A percentile compares a stretch with the other conserved stretches of the same genome.
These are phyloP conservation scores for Coemansia sp. DNA, from an alignment of 192 early-diverging fungal genomes.

Conservation along the genomic window DNA sequence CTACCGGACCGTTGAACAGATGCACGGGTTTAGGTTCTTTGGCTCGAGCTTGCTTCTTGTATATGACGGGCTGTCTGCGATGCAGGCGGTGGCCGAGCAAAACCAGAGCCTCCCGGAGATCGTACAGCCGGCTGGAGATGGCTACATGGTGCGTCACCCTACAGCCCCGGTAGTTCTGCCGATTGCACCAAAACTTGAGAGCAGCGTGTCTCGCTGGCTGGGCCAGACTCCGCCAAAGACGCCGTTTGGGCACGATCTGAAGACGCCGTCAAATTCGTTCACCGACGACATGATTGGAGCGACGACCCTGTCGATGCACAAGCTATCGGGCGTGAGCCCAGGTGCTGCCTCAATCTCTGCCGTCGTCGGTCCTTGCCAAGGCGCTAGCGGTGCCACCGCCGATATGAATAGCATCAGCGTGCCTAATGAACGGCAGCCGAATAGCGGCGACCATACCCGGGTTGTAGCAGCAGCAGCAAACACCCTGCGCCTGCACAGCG, in stretches of 20 bases:
- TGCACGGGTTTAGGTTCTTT: conserved; percentile 90
- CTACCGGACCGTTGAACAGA: conserved; percentile 69
- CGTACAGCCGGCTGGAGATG: background rate
- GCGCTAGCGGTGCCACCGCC: background rate
- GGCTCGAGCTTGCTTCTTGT: conserved; percentile 85
- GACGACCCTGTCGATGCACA: conserved; percentile 13
- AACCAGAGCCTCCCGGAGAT: conserved; percentile 10
- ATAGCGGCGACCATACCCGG: background rate
- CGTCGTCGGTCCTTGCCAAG: background rate
- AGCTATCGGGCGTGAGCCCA: background rate
- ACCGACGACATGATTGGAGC: conserved; percentile 7
- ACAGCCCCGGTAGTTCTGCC: conserved; percentile 13
- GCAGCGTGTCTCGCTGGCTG: background rate
- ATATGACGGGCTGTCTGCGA: conserved; percentile 76
- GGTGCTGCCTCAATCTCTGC: background rate
- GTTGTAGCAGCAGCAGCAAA: too few relatives aligned
- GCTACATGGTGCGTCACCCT: conserved; percentile 13
- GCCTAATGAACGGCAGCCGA: too few relatives aligned
- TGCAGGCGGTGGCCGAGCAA: conserved; percentile 14
- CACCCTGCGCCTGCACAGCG: background rate
- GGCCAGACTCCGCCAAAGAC: conserved; percentile 23
- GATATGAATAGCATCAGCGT: background rate
- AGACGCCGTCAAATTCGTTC: conserved; percentile 15
- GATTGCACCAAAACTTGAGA: background rate
- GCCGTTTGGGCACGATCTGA: conserved; percentile 4